Evolutionary conservation across 148 eudicot genomes (phyloP).

Genomic region (Agrostemma githago): DNA sequence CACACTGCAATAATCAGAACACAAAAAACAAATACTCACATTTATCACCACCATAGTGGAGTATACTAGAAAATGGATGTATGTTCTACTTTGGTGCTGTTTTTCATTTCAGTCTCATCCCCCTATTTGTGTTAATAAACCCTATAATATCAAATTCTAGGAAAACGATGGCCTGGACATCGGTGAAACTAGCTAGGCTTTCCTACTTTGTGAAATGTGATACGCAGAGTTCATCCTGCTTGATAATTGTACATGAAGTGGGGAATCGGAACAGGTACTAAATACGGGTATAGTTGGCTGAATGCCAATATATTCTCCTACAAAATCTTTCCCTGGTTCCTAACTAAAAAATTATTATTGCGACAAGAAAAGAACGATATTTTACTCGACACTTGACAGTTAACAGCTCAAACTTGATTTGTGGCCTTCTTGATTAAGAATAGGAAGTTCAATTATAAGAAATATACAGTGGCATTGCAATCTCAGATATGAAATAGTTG

Average conservation of each 20-base stretch:
- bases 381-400: background rate
- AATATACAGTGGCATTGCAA: background rate
- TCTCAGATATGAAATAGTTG: background rate
- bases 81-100: background rate
- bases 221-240: background rate
- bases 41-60: background rate
- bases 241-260: constrained; percentile 1
- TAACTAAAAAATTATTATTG: background rate
- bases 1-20: constrained; percentile 42
- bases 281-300: background rate
- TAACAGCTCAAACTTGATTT: background rate
- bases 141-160: background rate
- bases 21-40: background rate
- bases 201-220: background rate
- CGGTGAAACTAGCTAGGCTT: background rate
- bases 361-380: background rate
- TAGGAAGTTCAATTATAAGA: background rate
- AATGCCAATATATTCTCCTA: background rate
- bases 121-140: background rate
- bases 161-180: background rate
- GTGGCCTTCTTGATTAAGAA: background rate
- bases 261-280: background rate
- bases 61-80: background rate
- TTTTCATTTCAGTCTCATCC: background rate
- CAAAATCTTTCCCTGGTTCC: background rate